Conservation (phyloP, 1,284 basidiomycete species). For the Cystobasidiaceae sp. region DNA sequence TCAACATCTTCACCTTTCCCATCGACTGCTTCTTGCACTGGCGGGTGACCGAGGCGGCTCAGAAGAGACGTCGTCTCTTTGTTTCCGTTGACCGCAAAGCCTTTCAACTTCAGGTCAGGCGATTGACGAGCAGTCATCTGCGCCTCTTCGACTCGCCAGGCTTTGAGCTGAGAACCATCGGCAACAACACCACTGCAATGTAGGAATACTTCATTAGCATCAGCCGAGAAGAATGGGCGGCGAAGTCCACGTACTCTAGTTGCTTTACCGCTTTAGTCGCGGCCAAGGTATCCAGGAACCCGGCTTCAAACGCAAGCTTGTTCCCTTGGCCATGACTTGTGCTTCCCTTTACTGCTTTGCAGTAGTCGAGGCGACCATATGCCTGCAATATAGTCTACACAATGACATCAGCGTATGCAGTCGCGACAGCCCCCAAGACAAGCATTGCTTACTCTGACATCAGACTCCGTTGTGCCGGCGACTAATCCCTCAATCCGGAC, state of each 20-base stretch:
- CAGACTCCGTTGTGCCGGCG: neutral
- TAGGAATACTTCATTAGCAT: neutral
- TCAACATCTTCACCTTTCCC: neutral
- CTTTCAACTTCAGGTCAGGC: constrained; percentile 3
- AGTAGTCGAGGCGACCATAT: neutral
- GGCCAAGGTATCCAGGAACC: neutral
- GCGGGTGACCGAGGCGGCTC: neutral
- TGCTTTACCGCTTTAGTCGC: neutral
- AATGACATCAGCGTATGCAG: neutral
- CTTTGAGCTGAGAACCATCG: constrained; percentile 14
- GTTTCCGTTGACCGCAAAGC: neutral
- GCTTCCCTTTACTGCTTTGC: neutral
- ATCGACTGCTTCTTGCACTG: neutral
- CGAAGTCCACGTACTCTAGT: constrained; percentile 3
- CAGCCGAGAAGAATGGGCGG: neutral
- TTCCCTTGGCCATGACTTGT: neutral
- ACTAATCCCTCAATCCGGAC: neutral
- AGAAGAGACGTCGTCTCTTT: constrained; percentile 7
- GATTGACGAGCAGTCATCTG: neutral
- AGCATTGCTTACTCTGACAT: neutral
- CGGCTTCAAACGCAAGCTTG: constrained; percentile 1
- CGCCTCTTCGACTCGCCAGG: neutral
- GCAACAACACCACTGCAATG: constrained; percentile 7
- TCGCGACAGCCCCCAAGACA: neutral
- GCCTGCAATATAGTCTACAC: neutral